phyloP scores from a whole-genome alignment of 2,329 filamentous ascomycete species.

The Epichloe aotearoae region DNA sequence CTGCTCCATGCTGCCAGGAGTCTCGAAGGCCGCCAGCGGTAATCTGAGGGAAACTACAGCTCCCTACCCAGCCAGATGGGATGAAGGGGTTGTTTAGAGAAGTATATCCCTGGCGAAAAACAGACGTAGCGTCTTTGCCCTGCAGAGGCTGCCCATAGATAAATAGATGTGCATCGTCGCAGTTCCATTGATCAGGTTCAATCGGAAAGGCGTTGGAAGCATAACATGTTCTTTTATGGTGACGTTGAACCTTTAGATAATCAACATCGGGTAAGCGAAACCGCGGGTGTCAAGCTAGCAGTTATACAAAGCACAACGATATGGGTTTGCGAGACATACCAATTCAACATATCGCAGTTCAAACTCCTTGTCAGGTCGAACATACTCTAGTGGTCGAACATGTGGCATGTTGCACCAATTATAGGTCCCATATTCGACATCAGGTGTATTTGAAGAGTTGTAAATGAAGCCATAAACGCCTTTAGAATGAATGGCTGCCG shows the following conservation, averaged over 20 bases:
- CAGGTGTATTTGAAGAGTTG: conserved; percentile 48
- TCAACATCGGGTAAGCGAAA: too few relatives aligned
- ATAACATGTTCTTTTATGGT: conserved; percentile 77
- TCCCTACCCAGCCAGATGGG: conserved; percentile 54
- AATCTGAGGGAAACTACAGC: conserved; percentile 73
- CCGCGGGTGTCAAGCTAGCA: too few relatives aligned
- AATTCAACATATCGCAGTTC: conserved; percentile 64
- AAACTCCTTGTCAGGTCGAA: conserved; percentile 38
- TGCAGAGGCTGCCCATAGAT: conserved; percentile 50
- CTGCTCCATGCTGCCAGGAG: conserved; percentile 61
- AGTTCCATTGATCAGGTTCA: conserved; percentile 62
- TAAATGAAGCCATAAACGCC: conserved; percentile 66
- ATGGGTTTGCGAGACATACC: conserved; percentile 26
- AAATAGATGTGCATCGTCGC: conserved; percentile 55
- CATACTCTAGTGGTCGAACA: conserved; percentile 54
- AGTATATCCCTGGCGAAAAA: conserved; percentile 53
- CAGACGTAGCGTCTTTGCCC: conserved; percentile 34
- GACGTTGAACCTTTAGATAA: conserved; percentile 51
- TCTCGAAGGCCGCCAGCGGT: conserved; percentile 59
- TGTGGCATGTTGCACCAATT: conserved; percentile 88
- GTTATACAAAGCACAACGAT: too few relatives aligned
- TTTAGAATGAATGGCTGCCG: conserved; percentile 38
- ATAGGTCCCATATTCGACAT: conserved; percentile 47
- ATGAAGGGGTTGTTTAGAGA: conserved; percentile 53
- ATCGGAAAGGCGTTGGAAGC: conserved; percentile 62